These are phyloP conservation scores for Chlorencoelia australis DNA, from an alignment of 2,329 filamentous ascomycete genomes.

Conservation along the genomic window DNA sequence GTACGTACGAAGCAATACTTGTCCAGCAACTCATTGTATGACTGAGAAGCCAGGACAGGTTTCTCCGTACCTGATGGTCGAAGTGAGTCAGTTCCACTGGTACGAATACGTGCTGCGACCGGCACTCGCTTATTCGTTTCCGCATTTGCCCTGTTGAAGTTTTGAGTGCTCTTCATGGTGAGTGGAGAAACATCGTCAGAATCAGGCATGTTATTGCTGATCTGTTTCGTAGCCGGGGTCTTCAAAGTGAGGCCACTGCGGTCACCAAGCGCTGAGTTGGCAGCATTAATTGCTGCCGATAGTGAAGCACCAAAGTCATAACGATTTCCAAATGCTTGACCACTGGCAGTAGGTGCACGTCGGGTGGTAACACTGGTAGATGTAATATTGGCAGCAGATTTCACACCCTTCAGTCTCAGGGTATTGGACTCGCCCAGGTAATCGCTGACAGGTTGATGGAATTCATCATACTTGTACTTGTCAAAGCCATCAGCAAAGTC, in stretches of 20 bases:
- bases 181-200: conserved; percentile 16
- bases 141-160: conserved; percentile 13
- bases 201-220: conserved; percentile 8
- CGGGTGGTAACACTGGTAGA: conserved; percentile 27
- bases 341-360: conserved; percentile 37
- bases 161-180: conserved; percentile 12
- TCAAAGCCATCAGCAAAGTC: conserved; percentile 57
- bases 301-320: conserved; percentile 96
- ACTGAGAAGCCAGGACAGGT: conserved; percentile 69
- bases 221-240: conserved; percentile 13
- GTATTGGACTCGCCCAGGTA: conserved; percentile 52
- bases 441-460: conserved; percentile 49
- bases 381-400: conserved; percentile 48
- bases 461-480: conserved; percentile 37
- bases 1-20: conserved; percentile 99
- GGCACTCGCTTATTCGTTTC: conserved; percentile 19
- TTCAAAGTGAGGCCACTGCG: conserved; percentile 40
- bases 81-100: conserved; percentile 40
- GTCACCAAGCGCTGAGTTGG: conserved; percentile 53
- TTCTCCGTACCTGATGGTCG: conserved; percentile 44
- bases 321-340: conserved; percentile 76
- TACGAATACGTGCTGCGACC: conserved; percentile 12
- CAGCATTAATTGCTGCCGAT: conserved; percentile 67
- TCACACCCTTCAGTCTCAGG: conserved; percentile 57
- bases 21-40: conserved; percentile 94